phyloP scores from a whole-genome alignment of 148 eudicot genomes.

The Rheum nobile region DNA sequence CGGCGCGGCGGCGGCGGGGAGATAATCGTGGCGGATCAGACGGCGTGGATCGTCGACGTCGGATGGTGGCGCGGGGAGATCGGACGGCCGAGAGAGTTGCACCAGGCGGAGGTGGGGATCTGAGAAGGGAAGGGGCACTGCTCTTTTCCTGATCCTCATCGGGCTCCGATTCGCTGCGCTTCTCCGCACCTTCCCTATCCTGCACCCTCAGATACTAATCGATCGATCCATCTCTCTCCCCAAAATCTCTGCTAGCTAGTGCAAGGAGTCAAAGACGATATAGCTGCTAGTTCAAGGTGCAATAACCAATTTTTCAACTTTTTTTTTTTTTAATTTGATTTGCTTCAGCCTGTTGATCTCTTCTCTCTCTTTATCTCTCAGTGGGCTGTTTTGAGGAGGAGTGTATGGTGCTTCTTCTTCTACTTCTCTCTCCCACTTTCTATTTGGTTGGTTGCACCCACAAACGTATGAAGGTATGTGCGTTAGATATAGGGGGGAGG shows the following conservation, averaged over 20 bases:
- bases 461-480: not conserved
- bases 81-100: conserved; percentile 17
- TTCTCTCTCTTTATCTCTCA: not conserved
- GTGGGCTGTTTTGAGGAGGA: not conserved
- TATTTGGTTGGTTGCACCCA: conserved; percentile 1
- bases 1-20: not conserved
- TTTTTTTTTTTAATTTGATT: not conserved
- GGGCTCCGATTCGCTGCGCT: not conserved
- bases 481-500: not conserved
- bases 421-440: not conserved
- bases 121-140: conserved; percentile 40
- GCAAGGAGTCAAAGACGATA: not conserved
- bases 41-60: not conserved
- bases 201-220: not conserved
- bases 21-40: too few relatives aligned
- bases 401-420: not conserved
- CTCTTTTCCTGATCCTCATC: conserved; percentile 66
- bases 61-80: conserved; percentile 7
- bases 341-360: not conserved
- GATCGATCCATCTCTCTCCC: too few relatives aligned
- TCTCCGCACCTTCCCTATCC: not conserved
- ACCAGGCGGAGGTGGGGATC: conserved; percentile 33
- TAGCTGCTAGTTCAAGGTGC: not conserved
- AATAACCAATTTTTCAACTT: too few relatives aligned
- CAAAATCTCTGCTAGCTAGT: not conserved